A percentile compares a stretch with the other conserved stretches of the same genome.
phyloP scores from a whole-genome alignment of 495 filamentous ascomycete species.

The Hyaloscypha finlandica region DNA sequence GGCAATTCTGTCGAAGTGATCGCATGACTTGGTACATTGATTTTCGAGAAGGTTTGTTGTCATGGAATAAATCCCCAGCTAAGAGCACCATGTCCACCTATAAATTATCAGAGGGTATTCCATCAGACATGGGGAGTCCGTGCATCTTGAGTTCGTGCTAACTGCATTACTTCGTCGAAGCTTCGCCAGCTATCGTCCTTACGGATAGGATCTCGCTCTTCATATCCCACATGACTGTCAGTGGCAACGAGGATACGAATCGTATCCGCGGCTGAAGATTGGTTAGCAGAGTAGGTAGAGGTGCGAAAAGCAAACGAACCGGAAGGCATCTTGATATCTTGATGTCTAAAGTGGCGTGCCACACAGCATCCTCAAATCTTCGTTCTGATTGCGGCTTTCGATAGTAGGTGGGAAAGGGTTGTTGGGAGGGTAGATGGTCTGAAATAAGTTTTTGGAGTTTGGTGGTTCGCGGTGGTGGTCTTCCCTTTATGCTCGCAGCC shows the following conservation, averaged over 20 bases:
- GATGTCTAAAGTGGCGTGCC: neutral
- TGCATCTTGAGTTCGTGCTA: conserved; percentile 84
- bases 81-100: conserved; percentile 91
- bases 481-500: neutral
- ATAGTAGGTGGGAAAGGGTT: neutral
- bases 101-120: conserved; percentile 3
- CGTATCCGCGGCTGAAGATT: conserved; percentile 68
- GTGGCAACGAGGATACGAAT: conserved; percentile 94
- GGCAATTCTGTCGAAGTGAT: conserved; percentile 86
- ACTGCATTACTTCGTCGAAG: conserved; percentile 93
- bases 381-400: neutral
- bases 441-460: neutral
- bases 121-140: conserved; percentile 9
- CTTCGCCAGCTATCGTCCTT: conserved; percentile 96
- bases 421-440: neutral
- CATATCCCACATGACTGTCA: conserved; percentile 96
- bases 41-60: conserved; percentile 96
- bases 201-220: conserved; percentile 88
- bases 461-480: neutral
- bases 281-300: conserved; percentile 3
- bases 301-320: conserved; percentile 12
- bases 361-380: conserved; percentile 8
- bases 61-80: conserved; percentile 94
- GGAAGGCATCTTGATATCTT: conserved; percentile 25
- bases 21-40: conserved; percentile 98